phyloP scores from a whole-genome alignment of 2,329 filamentous ascomycete species.

The Simplicillium sp. region DNA sequence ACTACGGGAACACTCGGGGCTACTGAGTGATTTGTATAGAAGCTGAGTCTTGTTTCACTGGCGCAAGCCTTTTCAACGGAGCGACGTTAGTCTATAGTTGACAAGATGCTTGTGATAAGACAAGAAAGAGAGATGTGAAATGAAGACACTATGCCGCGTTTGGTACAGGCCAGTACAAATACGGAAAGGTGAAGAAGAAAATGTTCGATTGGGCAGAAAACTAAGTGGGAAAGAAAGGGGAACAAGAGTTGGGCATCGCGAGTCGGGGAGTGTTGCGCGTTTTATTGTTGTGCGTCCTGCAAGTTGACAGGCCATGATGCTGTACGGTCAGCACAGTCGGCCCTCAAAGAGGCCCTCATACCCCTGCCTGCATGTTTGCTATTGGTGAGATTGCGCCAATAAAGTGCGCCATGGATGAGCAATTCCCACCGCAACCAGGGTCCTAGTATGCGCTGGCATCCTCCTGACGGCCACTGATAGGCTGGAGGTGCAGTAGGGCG shows the following conservation, averaged over 20 bases:
- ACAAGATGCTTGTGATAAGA: no score
- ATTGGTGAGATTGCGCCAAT: conserved; percentile 4
- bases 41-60: no score
- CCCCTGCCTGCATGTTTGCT: not conserved
- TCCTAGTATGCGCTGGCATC: conserved; percentile 4
- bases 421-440: conserved; percentile 4
- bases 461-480: conserved; percentile 1
- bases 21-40: no score
- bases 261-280: conserved; percentile 23
- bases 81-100: no score
- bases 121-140: no score
- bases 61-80: no score
- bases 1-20: conserved; percentile 2
- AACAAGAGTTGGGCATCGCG: conserved; percentile 25
- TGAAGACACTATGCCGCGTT: no score
- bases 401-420: conserved; percentile 2
- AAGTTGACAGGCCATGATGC: no score
- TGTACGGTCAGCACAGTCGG: no score
- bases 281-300: conserved; percentile 20
- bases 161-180: not conserved
- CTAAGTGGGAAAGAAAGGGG: conserved; percentile 26
- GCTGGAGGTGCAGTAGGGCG: conserved; percentile 1
- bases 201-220: conserved; percentile 13
- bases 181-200: no score
- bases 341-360: not conserved